A percentile compares a stretch with the other conserved stretches of the same genome.
Conservation (phyloP, 164 flowering plant species). For the Liriodendron chinense region DNA sequence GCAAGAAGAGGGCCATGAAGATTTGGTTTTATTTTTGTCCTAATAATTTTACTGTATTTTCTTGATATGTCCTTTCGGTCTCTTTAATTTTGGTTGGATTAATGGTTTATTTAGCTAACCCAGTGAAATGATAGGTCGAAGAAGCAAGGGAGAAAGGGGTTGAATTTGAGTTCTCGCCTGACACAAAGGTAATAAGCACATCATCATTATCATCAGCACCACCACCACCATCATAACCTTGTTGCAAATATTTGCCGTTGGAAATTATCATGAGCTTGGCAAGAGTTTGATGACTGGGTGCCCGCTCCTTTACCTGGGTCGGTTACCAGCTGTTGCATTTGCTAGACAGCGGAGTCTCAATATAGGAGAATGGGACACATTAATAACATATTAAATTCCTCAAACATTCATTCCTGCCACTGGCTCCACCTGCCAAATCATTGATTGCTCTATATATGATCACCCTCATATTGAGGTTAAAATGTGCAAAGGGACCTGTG, state of each 20-base stretch:
- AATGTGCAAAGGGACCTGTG: background rate
- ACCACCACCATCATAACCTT: background rate
- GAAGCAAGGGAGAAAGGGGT: conserved; percentile 73
- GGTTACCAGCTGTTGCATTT: too few relatives aligned
- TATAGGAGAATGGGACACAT: background rate
- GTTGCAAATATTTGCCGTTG: background rate
- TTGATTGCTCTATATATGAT: background rate
- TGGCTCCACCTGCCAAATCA: background rate
- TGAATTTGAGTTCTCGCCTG: conserved; percentile 80
- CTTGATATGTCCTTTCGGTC: background rate
- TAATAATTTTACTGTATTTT: background rate
- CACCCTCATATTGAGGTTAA: background rate
- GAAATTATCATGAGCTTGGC: too few relatives aligned
- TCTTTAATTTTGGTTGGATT: conserved; percentile 2
- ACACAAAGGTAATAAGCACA: conserved; percentile 57
- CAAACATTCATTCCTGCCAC: background rate
- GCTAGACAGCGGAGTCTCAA: too few relatives aligned
- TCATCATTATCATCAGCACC: background rate
- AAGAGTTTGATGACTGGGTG: background rate
- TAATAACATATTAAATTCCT: background rate
- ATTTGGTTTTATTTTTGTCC: too few relatives aligned
- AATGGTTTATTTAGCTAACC: background rate
- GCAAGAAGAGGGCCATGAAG: too few relatives aligned
- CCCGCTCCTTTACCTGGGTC: too few relatives aligned
- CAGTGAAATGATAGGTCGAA: conserved; percentile 44